Evolutionary conservation across 306 rosid genomes (phyloP).

Genomic region (Astragalus glycyphyllos): DNA sequence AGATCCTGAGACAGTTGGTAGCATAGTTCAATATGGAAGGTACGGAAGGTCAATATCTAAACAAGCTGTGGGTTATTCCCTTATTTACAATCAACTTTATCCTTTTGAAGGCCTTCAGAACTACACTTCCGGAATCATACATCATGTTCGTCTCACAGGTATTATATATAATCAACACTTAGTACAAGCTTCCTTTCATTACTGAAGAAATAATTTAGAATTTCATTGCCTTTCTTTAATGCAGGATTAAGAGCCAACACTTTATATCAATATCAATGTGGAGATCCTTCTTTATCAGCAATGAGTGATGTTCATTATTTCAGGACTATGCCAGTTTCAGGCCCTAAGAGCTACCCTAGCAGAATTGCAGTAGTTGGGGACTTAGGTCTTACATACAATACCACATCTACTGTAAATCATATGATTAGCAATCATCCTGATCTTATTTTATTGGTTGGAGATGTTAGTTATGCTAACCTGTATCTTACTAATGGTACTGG

Average conservation of each 20-base stretch:
- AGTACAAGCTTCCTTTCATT: no score
- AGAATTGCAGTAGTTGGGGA: constrained; percentile 89
- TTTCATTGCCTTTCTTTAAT: constrained; percentile 35
- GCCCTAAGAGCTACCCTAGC: constrained; percentile 79
- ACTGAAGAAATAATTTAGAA: constrained; percentile 18
- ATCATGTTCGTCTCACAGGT: constrained; percentile 89
- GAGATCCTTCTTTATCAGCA: constrained; percentile 72
- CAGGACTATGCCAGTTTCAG: constrained; percentile 83
- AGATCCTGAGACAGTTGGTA: constrained; percentile 64
- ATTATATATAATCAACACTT: background rate
- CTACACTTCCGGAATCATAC: constrained; percentile 94
- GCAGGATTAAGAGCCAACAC: constrained; percentile 72
- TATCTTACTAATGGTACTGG: constrained; percentile 87
- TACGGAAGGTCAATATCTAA: constrained; percentile 46
- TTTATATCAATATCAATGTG: constrained; percentile 85
- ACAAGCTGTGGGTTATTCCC: constrained; percentile 67
- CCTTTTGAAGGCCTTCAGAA: constrained; percentile 90
- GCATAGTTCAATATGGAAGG: constrained; percentile 72
- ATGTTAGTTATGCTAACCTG: constrained; percentile 69
- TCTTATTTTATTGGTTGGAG: constrained; percentile 81
- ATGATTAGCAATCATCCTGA: constrained; percentile 75
- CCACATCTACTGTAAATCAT: constrained; percentile 80
- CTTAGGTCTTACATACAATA: constrained; percentile 85
- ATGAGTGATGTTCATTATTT: constrained; percentile 73
- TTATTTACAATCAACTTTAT: constrained; percentile 80